These are phyloP conservation scores for Moesziomyces globuligerus DNA, from an alignment of 1,284 basidiomycete species.

Conservation along the genomic window DNA sequence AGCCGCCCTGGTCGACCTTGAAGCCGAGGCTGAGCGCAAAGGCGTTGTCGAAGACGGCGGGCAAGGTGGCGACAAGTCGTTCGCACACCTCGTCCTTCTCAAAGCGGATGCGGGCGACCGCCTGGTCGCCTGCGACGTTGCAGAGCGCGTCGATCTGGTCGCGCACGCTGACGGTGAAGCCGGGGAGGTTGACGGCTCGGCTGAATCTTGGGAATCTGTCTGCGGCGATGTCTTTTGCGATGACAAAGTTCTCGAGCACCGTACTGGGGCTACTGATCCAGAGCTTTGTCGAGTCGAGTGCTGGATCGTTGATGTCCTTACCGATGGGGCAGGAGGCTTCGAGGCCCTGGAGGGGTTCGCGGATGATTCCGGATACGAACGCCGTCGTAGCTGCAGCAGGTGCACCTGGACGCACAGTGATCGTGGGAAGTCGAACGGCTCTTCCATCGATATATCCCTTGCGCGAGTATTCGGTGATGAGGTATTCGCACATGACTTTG, in stretches of 20 bases:
- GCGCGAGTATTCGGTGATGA: conserved; percentile 49
- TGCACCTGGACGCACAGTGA: conserved; percentile 44
- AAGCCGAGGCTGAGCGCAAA: conserved; percentile 49
- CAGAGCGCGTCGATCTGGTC: conserved; percentile 47
- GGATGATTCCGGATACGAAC: conserved; percentile 51
- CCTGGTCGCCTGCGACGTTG: conserved; percentile 39
- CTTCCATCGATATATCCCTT: conserved; percentile 48
- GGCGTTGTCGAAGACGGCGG: conserved; percentile 39
- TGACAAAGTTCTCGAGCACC: conserved; percentile 45
- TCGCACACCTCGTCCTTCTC: conserved; percentile 50
- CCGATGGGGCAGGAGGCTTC: conserved; percentile 49
- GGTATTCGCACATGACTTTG: conserved; percentile 52
- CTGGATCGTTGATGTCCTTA: conserved; percentile 25
- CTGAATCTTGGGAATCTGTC: conserved; percentile 20
- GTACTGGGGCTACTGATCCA: conserved; percentile 45
- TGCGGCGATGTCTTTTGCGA: conserved; percentile 38
- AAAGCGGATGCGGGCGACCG: conserved; percentile 44
- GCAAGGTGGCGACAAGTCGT: conserved; percentile 43
- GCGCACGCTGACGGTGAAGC: conserved; percentile 44
- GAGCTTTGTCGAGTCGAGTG: conserved; percentile 17
- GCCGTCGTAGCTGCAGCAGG: conserved; percentile 47
- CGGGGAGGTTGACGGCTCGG: conserved; percentile 42
- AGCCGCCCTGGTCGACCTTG: conserved; percentile 46
- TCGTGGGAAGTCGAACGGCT: conserved; percentile 44
- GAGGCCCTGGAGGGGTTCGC: conserved; percentile 43